Conservation (phyloP, 805 yeast species). For the Starmerella scarabaei region DNA sequence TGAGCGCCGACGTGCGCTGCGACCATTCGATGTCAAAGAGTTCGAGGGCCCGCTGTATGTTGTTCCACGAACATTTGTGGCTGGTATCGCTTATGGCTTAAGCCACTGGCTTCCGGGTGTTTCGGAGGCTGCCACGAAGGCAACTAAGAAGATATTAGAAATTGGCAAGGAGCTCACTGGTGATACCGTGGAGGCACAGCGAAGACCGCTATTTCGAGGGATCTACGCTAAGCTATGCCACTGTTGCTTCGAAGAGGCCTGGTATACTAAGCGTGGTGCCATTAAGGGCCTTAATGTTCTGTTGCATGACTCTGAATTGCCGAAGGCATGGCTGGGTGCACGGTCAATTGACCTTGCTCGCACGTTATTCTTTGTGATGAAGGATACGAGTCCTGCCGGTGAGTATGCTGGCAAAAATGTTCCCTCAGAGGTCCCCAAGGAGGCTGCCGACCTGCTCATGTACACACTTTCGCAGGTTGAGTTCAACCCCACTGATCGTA, state of each 20-base stretch:
- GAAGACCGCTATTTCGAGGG: constrained; percentile 60
- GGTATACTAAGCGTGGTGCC: constrained; percentile 79
- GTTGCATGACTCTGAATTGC: constrained; percentile 52
- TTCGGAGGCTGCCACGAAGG: constrained; percentile 53
- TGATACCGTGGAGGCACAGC: constrained; percentile 46
- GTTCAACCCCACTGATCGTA: constrained; percentile 44
- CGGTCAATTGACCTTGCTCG: constrained; percentile 76
- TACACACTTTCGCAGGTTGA: constrained; percentile 35
- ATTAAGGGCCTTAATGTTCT: constrained; percentile 67
- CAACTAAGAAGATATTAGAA: constrained; percentile 48
- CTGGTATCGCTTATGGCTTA: constrained; percentile 66
- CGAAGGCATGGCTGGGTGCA: constrained; percentile 58
- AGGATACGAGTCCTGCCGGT: constrained; percentile 37
- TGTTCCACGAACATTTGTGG: constrained; percentile 55
- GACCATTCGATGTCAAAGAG: constrained; percentile 62
- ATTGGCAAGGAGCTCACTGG: constrained; percentile 60
- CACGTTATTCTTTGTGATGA: constrained; percentile 74
- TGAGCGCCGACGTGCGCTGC: constrained; percentile 49
- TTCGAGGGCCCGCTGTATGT: constrained; percentile 64
- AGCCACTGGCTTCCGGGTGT: constrained; percentile 64
- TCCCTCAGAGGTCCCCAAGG: constrained; percentile 61
- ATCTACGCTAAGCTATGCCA: constrained; percentile 77
- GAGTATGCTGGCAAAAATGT: constrained; percentile 60
- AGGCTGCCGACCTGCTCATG: constrained; percentile 56
- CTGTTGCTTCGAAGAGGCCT: constrained; percentile 79